phyloP scores from a whole-genome alignment of 2,329 filamentous ascomycete species.

The Ploettnerulaceae sp. region DNA sequence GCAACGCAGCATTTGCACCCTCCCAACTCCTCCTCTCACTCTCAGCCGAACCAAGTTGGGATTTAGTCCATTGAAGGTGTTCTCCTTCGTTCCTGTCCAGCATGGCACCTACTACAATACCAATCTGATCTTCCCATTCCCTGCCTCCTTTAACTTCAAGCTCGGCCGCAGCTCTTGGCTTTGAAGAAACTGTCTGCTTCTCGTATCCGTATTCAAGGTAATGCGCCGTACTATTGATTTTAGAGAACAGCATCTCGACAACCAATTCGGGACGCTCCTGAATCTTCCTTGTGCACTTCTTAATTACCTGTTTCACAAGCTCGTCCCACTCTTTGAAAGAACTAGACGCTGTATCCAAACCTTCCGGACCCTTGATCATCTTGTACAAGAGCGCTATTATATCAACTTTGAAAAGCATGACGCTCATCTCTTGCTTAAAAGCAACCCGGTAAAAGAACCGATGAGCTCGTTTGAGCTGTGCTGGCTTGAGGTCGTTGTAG shows the following conservation, averaged over 20 bases:
- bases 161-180: constrained; percentile 68
- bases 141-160: constrained; percentile 74
- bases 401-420: constrained; percentile 85
- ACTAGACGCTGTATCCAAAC: constrained; percentile 61
- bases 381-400: constrained; percentile 83
- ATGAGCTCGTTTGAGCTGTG: constrained; percentile 86
- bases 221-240: constrained; percentile 74
- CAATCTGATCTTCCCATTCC: constrained; percentile 61
- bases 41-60: constrained; percentile 60
- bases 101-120: constrained; percentile 72
- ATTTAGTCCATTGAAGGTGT: constrained; percentile 77
- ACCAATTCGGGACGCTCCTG: constrained; percentile 79
- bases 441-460: constrained; percentile 91
- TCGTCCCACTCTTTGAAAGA: constrained; percentile 88
- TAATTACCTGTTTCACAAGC: constrained; percentile 76
- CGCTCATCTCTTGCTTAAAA: constrained; percentile 89
- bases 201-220: constrained; percentile 91
- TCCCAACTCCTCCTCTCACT: constrained; percentile 75
- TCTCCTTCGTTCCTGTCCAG: constrained; percentile 74
- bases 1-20: constrained; percentile 59
- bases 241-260: constrained; percentile 92
- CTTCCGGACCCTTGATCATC: constrained; percentile 85
- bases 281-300: constrained; percentile 77
- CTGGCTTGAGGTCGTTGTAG: constrained; percentile 72
- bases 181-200: constrained; percentile 63